Conservation (phyloP, 2,329 filamentous ascomycete species). For the Beauveria australis region DNA sequence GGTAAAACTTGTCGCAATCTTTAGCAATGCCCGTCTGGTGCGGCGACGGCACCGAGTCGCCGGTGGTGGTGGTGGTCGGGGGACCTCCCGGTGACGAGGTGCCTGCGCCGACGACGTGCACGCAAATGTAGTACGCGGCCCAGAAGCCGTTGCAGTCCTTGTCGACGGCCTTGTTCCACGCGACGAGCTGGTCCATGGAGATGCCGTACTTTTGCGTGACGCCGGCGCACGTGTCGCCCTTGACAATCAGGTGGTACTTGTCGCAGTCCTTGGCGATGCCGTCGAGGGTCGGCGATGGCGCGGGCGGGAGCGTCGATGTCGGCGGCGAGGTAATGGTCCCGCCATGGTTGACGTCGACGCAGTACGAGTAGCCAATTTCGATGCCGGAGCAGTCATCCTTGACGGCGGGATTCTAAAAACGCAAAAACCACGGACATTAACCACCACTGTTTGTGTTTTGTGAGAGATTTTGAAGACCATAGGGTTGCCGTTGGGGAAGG, state of each 20-base stretch:
- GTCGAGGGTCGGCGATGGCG: background rate
- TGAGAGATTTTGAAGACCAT: no score
- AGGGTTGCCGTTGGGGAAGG: no score
- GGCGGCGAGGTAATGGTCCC: background rate
- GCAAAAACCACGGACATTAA: no score
- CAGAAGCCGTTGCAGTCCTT: slow-evolving; percentile 2
- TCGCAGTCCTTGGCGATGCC: slow-evolving; percentile 11
- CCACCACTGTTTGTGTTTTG: background rate
- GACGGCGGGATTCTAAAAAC: slow-evolving; percentile 11
- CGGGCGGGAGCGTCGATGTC: background rate
- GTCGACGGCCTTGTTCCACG: slow-evolving; percentile 10
- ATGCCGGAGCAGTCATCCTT: slow-evolving; percentile 5
- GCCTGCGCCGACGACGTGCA: background rate
- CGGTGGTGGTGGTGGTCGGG: background rate
- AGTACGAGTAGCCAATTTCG: slow-evolving; percentile 7
- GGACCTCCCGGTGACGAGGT: background rate
- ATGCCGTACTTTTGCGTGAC: slow-evolving; percentile 8
- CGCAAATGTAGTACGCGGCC: background rate
- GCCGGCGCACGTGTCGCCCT: slow-evolving; percentile 5
- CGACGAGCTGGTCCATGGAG: slow-evolving; percentile 4
- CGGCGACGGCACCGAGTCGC: background rate
- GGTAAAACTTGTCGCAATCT: slow-evolving; percentile 9
- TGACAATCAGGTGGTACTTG: slow-evolving; percentile 6
- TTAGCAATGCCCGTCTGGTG: slow-evolving; percentile 4
- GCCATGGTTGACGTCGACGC: slow-evolving; percentile 8